Conservation (phyloP, 1,139 yeast genomes). For the Eremothecium gossypii region DNA sequence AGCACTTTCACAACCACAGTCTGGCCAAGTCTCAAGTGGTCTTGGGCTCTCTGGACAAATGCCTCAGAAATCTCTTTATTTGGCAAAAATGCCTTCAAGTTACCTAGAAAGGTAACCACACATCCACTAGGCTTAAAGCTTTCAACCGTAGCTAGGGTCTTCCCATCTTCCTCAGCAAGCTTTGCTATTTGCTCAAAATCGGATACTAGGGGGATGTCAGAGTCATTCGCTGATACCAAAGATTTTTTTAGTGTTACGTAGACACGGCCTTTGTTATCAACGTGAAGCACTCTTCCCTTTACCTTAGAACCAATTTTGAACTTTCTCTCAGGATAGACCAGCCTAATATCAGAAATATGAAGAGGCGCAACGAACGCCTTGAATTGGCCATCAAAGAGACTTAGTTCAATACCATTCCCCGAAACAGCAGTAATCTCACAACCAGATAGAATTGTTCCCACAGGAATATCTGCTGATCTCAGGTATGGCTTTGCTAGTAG, state of each 20-base stretch:
- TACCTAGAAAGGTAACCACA: slow-evolving; percentile 73
- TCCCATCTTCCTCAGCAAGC: slow-evolving; percentile 38
- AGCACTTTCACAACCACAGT: slow-evolving; percentile 66
- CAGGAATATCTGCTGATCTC: slow-evolving; percentile 59
- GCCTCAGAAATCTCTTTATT: slow-evolving; percentile 85
- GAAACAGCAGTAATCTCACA: slow-evolving; percentile 55
- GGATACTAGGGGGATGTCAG: slow-evolving; percentile 36
- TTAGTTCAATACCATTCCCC: slow-evolving; percentile 60
- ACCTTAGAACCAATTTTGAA: slow-evolving; percentile 77
- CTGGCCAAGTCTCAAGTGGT: slow-evolving; percentile 76
- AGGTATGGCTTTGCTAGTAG: slow-evolving; percentile 57
- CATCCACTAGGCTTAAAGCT: slow-evolving; percentile 71
- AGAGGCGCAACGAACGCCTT: slow-evolving; percentile 65
- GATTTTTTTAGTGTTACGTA: slow-evolving; percentile 75
- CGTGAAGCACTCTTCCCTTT: slow-evolving; percentile 52
- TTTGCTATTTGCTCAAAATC: slow-evolving; percentile 42
- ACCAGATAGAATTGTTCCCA: slow-evolving; percentile 57
- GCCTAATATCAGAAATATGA: slow-evolving; percentile 77
- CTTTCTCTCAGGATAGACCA: slow-evolving; percentile 85
- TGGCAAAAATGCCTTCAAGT: slow-evolving; percentile 71
- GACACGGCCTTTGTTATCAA: slow-evolving; percentile 39
- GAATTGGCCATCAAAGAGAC: slow-evolving; percentile 50
- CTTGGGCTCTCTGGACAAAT: slow-evolving; percentile 66
- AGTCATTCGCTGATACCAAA: slow-evolving; percentile 58
- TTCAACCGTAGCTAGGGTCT: slow-evolving; percentile 68